Base-by-base conservation (phyloP, 2,329 filamentous ascomycete genomes). In the Colletotrichum coccodes region DNA sequence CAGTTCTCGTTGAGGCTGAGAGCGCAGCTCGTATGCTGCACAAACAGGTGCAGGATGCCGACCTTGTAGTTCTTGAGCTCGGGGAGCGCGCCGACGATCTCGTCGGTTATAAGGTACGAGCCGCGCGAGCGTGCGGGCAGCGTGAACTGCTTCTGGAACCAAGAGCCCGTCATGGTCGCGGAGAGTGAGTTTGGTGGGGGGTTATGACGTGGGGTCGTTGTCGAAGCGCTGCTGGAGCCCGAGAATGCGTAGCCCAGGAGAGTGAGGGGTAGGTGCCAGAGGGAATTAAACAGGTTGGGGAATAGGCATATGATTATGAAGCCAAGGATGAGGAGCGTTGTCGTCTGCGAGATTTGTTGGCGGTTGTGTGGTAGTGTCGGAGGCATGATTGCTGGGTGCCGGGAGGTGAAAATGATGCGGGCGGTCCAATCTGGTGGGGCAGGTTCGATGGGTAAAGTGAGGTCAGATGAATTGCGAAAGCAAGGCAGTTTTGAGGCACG, bases 11-110 rank as follows among this genome's bases (percentile, higher is more conserved):
- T 99, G 75, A 99, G 83, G 69, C 90, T 93, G 60, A 99, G 86
- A 14, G 93, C 96, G 81, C 94, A 97, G 76, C 90, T 94, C 6
- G 96, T 99, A 82, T 99, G 96, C 82, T 99, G 95, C 62, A 98
- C 87, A 80, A 98, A 99, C 53, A 99, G 86, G 79, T 97, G 91
- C 71, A 98, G 83, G 70, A 97, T 82, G 50, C 94, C 94, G 74
- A 96, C 89, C 79, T 95, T 95, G 87, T 97, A 97, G 72, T 89
- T 79, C 68, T 86, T 85, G 72, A 98, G 88, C 81, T 98, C 94
- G 4, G 95, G 95, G 1, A 98, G 83, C 68, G 90, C 84, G 57
- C 85, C 83, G 30, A 89, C 74, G 64, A 98, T 87, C 60, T 91
- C 85, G 78, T 95, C 90, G 58, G 95, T 98, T 75, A 98, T 87